Base-by-base conservation (phyloP, 805 yeast species). In the Nakazawaea molendinolei region DNA sequence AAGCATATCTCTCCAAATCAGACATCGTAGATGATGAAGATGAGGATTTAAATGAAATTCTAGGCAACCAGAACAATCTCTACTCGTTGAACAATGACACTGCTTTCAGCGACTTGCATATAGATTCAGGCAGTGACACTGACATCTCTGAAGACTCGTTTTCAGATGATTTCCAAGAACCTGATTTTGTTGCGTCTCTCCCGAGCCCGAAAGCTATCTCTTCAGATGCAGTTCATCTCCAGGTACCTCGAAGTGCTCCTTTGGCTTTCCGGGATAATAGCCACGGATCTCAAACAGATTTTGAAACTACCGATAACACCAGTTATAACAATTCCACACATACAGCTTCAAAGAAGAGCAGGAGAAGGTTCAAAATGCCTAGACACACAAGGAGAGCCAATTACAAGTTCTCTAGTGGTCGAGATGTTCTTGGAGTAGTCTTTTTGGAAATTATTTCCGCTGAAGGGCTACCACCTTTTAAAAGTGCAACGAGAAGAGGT, bases 361-460 rank as follows among this genome's bases (percentile, higher is more conserved):
- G 18, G 60, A 49, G n/a, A 54, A 48, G 33, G 58, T 59, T 20
- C 67, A 65, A 46, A 55, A 60, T n/a, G 58, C 3, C 49, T 56
- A 23, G 43, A 49, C 3, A 36, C 38, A 5, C 61, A 67, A 67
- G 28, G 42, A 5, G 41, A 6, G 13, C 26, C 19, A 32, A 44
- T 14, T 72, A 68, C 42, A 61, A 63, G 28, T 49, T 73, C 8
- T 34, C 50, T 4, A 48, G 60, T 21, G 56, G 56, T 33, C 48
- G 67, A 25, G 56, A 61, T 16, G 67, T 72, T 7, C 52, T 60
- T 20, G 98, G 97, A 2, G 82, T 89, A 6, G 56, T 84, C 4
- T 85, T 82, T 47, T 51, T 90, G 23, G 95, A 89, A 44, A 74
- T 90, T 15, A 69, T 75, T 3, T 73, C 81, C 1, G 86, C 90